Conservation (phyloP, 495 filamentous ascomycete species). For the Pyronema domesticum region DNA sequence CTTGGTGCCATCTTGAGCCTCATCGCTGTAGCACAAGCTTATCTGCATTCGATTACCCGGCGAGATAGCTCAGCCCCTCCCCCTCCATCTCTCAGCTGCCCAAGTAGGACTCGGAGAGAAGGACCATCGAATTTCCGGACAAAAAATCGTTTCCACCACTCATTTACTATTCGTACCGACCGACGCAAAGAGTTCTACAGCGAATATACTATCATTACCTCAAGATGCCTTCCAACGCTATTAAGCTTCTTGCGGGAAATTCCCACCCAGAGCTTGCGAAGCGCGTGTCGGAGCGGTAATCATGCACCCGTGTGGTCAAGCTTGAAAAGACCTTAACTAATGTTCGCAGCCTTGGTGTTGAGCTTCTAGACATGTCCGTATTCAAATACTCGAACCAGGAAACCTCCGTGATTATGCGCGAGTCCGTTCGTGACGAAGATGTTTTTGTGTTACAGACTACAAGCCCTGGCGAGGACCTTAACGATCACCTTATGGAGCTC, state of each 20-base stretch:
- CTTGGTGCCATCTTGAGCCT: too few relatives aligned
- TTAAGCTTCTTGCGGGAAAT: constrained; percentile 90
- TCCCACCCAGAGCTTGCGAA: constrained; percentile 86
- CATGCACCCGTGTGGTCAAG: not conserved
- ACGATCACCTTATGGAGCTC: constrained; percentile 96
- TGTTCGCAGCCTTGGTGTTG: constrained; percentile 60
- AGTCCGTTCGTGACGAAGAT: constrained; percentile 93
- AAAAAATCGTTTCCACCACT: too few relatives aligned
- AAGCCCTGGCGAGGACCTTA: constrained; percentile 87
- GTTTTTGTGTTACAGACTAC: constrained; percentile 96
- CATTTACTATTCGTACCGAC: too few relatives aligned
- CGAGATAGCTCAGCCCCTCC: too few relatives aligned
- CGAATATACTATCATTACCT: too few relatives aligned
- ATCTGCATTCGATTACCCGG: too few relatives aligned
- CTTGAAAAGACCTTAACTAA: constrained; percentile 7
- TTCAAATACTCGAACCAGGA: constrained; percentile 92
- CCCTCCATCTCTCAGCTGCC: too few relatives aligned
- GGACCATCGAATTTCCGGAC: too few relatives aligned
- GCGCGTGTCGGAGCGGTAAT: constrained; percentile 76
- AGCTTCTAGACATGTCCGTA: constrained; percentile 79
- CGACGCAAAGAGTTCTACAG: too few relatives aligned
- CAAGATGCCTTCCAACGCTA: constrained; percentile 46
- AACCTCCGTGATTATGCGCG: constrained; percentile 92
- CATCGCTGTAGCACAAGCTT: too few relatives aligned
- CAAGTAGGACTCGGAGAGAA: too few relatives aligned